Percentiles rank a stretch among this genome's conserved stretches.
Conservation (phyloP, 495 filamentous ascomycete genomes). For the Extremus antarcticus region DNA sequence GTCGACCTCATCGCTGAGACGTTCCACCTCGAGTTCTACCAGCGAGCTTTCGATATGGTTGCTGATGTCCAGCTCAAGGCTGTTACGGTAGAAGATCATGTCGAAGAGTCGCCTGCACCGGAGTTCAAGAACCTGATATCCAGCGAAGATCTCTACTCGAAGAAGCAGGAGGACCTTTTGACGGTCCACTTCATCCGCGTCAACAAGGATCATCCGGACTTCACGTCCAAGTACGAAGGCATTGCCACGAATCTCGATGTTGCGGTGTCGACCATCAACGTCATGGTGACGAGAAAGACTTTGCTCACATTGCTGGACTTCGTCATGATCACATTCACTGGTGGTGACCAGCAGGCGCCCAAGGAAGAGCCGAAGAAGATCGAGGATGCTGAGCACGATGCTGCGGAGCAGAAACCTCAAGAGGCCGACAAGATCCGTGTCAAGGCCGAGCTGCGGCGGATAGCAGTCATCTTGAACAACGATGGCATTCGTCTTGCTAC, state of each 20-base stretch:
- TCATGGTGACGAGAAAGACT: constrained; percentile 87
- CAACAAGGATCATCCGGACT: constrained; percentile 84
- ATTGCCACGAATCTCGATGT: constrained; percentile 89
- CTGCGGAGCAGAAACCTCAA: constrained; percentile 27
- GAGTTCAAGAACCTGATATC: constrained; percentile 96
- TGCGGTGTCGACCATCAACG: constrained; percentile 85
- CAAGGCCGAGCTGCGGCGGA: constrained; percentile 85
- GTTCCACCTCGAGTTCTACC: constrained; percentile 76
- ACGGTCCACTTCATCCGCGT: constrained; percentile 80
- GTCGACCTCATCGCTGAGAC: constrained; percentile 85
- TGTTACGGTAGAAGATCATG: constrained; percentile 86
- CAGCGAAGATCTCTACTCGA: constrained; percentile 62
- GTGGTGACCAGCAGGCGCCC: constrained; percentile 42
- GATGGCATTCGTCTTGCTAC: constrained; percentile 92
- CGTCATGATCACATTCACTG: constrained; percentile 85
- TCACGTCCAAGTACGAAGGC: constrained; percentile 79
- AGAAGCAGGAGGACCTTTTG: constrained; percentile 72
- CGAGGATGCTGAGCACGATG: constrained; percentile 18
- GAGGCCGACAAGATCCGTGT: constrained; percentile 57
- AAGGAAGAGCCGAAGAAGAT: constrained; percentile 30
- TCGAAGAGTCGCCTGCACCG: constrained; percentile 74
- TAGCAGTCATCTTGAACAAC: constrained; percentile 92
- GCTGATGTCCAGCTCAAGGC: constrained; percentile 80
- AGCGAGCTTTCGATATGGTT: constrained; percentile 81
- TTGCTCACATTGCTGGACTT: constrained; percentile 93